A percentile compares a stretch with the other conserved stretches of the same genome.
phyloP scores from a whole-genome alignment of 2,329 filamentous ascomycete genomes.

The Xylaria sp. region DNA sequence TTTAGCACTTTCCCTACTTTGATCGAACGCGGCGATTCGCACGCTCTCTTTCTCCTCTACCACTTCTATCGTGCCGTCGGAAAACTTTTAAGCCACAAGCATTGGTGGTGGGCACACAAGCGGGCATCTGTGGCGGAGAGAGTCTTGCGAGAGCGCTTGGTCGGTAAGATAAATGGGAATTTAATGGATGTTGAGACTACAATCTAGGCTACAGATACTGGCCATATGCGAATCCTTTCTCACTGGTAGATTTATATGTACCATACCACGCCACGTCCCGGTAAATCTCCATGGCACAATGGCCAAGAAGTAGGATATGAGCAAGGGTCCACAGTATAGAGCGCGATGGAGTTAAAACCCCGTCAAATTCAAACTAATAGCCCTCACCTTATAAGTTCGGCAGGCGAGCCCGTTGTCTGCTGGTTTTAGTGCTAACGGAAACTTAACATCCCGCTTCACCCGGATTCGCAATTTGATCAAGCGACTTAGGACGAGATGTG shows the following conservation, averaged over 20 bases:
- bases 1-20: slow-evolving; percentile 28
- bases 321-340: too few species aligned
- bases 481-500: too few species aligned
- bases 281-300: too few species aligned
- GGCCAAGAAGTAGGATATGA: too few species aligned
- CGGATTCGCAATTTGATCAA: background rate
- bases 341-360: too few species aligned
- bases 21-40: slow-evolving; percentile 22
- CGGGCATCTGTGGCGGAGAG: slow-evolving; percentile 24
- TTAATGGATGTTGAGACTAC: background rate
- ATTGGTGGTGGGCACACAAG: slow-evolving; percentile 32
- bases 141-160: slow-evolving; percentile 13
- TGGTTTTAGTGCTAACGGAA: background rate
- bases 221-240: too few species aligned
- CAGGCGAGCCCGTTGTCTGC: too few species aligned
- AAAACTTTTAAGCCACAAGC: slow-evolving; percentile 8
- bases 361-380: too few species aligned
- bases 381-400: too few species aligned
- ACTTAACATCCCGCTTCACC: background rate
- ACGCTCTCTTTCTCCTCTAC: slow-evolving; percentile 32
- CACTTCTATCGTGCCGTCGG: slow-evolving; percentile 30
- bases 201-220: background rate
- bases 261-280: too few species aligned
- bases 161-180: background rate
- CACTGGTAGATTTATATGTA: too few species aligned